Base-by-base conservation (phyloP, 768 basidiomycete species). In the Phallus indusiatus region DNA sequence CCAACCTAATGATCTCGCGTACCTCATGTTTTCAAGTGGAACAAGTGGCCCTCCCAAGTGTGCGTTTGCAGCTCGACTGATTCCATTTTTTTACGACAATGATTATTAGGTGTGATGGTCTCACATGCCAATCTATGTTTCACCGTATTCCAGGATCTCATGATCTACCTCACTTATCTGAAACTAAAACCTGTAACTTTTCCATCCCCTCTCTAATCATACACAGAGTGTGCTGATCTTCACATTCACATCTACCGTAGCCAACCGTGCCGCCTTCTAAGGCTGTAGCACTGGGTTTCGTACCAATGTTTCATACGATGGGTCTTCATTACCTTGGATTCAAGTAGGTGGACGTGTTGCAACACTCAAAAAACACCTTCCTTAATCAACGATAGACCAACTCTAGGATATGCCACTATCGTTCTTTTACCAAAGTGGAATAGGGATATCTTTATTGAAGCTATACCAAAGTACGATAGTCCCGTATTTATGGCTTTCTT, bases 11-110 rank as follows among this genome's bases (percentile, higher is more conserved):
- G 85, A 82, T 0, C 70, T 87, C 1, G 86, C 84, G 0, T 87
- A 89, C 66, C 72, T 89, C 2, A 73, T 85, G 0, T 88, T 87
- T 66, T 90, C 87, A 0, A 89, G 88, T 64, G 87, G 87, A 18
- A 90, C 88, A 0, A 88, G 78, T 61, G 87, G 88, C 0, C 71
- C 82, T 2, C 86, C 87, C 0, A 89, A 90, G 78, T 85, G 86
- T 81, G 22, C 5, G 67, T 61, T 7, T 7, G 17, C 2, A 10
- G 24, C 18, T 57, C 33, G 24, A 16, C 21, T 54, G 22, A 42
- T 22, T 5, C 20, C 63, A n/a, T 33, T 49, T 11, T 7, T 47
- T 34, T 37, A 14, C 21, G 12, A n/a, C 55, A 16, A 37, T 17
- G 36, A 1, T 52, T 36, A 9, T 17, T 37, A 70, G 70, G 64